Evolutionary conservation across 1,139 yeast species (phyloP), one percentile per base, ranked within the genome.

Genomic region (Zhuliangozyma blackwelliae): DNA sequence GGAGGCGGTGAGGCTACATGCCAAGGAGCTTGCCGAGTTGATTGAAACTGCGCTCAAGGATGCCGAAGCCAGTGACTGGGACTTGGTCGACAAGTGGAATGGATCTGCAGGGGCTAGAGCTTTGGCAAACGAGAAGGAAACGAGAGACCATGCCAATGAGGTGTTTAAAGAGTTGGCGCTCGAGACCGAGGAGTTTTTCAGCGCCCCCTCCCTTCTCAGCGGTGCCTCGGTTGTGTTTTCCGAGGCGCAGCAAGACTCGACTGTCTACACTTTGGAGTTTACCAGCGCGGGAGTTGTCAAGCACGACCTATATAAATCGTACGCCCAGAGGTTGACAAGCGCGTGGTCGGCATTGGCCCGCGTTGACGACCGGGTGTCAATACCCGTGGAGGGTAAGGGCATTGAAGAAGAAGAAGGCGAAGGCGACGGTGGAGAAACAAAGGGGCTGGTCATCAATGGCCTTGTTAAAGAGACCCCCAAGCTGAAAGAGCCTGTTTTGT

Each of bases 1-100:
- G 11, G 82, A 77, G 37, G 68, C 65, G 53, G 86, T 79, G 27
- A 71, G 86, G 46, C 63, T 69, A 29, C 68, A 73, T 56, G 77
- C 86, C 1, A 68, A 69, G 40, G 77, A 71, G 32, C 49, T 88
- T 28, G 82, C 89, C 0, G 65, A 61, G 13, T 48, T 86, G 32
- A 76, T 88, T 12, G 61, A 64, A 31, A 49, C 50, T 7, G 58
- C 71, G 0, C 45, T 68, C 25, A 48, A 50, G n/a, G 49, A 53
- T 12, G 48, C 62, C 33, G 68, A 57, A 32, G 55, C 53, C 26
- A 42, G 41, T 35, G 65, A 59, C 40, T 59, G 65, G 65, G 55
- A 54, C 12, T 45, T 60, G 37, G 60, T 58, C 9, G 65, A 63
- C 38, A 50, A 50, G 33, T 49, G 61, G 56, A 45, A 46, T 39